Base-by-base conservation (phyloP, 176 grass and related monocot genomes). In the Hyparrhenia diplandra region DNA sequence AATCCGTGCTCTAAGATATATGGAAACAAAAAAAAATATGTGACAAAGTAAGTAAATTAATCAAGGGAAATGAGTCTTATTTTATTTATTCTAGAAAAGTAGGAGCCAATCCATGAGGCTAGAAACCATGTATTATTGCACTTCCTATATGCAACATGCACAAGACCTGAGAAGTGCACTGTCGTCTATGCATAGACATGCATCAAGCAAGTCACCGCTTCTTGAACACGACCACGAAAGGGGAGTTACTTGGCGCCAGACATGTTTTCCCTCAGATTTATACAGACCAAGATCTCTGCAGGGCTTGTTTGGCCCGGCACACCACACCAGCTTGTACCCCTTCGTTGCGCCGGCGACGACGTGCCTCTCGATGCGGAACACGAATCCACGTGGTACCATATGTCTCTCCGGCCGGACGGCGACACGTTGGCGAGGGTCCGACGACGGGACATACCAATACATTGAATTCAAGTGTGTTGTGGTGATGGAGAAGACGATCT, bases 321-420 rank as follows among this genome's bases (percentile, higher is more conserved):
- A 73, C 9, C 27, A 73, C 27, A 73, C 45, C 10, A 73, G 70
- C 70, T 73, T 73, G 70, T 73, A 73, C 14, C 70, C 70, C 27
- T 73, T 27, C 12, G 14, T 28, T 1, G 25, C 4, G 16, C 4
- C 9, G 16, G 3, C 14, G 14, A n/a, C 16, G 14, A 11, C 35
- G 1, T 49, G 9, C 42, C 8, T 72, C 43, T 49, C 43, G 3
- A 72, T 5, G 16, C 43, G 69, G 43, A 72, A 72, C 43, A 31
- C 24, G 4, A 27, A 28, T 8, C 13, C 37, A 4, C 5, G 2
- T 6, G 42, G 12, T 6, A 4, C 3, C 11, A 3, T 45, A 14
- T 13, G 13, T 10, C 14, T 3, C 12, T 14, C 42, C n/a, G n/a
- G n/a, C 13, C 11, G 11, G 3, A 41, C 8, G 18, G 18, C 17